Evolutionary conservation across 768 basidiomycete species (phyloP).

Genomic region (Leccinellum luteum): DNA sequence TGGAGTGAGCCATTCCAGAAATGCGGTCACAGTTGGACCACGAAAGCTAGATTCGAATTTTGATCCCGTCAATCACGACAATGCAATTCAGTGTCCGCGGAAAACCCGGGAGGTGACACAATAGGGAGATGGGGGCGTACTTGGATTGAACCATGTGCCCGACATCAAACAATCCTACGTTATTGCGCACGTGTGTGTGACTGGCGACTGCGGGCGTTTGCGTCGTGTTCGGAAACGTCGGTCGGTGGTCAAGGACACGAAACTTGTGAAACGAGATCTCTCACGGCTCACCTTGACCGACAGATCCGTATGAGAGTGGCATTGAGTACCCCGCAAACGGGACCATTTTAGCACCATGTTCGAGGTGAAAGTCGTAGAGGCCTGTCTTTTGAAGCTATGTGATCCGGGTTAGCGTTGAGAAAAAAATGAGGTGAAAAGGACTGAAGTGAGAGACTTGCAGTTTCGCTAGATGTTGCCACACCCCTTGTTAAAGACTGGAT

Average conservation of each 20-base stretch:
- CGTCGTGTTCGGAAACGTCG: neutral
- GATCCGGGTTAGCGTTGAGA: neutral
- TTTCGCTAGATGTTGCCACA: conserved; percentile 20
- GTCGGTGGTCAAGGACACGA: conserved; percentile 12
- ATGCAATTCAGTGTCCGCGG: neutral
- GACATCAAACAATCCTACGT: conserved; percentile 91
- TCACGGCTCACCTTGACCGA: conserved; percentile 65
- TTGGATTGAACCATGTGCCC: conserved; percentile 97
- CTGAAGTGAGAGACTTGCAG: conserved; percentile 9
- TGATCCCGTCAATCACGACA: neutral
- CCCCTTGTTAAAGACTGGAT: conserved; percentile 5
- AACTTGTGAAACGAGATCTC: neutral
- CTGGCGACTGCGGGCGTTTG: conserved; percentile 63
- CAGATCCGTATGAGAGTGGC: conserved; percentile 83
- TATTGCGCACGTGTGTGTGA: conserved; percentile 82
- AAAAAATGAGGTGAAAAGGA: neutral
- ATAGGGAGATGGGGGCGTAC: conserved; percentile 41
- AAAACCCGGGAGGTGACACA: neutral
- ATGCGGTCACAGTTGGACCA: conserved; percentile 71
- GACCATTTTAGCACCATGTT: conserved; percentile 89
- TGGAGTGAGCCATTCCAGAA: conserved; percentile 89
- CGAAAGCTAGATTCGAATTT: conserved; percentile 61
- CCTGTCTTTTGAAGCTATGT: conserved; percentile 59
- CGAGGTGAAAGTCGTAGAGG: conserved; percentile 85
- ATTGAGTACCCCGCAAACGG: conserved; percentile 95